These are phyloP conservation scores for Psilocybe cubensis DNA, from an alignment of 768 basidiomycete species.

Conservation along the genomic window DNA sequence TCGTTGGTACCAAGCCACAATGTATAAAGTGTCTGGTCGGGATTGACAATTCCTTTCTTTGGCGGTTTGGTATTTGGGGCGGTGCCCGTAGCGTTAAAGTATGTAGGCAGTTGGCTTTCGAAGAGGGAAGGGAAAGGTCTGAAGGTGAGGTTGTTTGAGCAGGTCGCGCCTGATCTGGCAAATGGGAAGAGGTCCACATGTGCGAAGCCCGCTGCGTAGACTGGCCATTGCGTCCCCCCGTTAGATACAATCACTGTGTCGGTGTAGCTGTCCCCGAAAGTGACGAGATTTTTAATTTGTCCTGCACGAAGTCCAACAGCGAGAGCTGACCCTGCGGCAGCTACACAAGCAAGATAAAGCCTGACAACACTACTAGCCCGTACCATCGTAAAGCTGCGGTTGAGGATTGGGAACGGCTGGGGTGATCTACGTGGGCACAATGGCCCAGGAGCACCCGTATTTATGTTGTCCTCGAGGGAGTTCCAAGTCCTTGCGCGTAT, in stretches of 20 bases:
- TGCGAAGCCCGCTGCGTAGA: constrained; percentile 60
- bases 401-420: too few relatives aligned
- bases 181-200: constrained; percentile 56
- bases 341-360: background rate
- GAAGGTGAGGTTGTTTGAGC: constrained; percentile 63
- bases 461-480: background rate
- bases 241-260: constrained; percentile 48
- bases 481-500: background rate
- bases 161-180: constrained; percentile 66
- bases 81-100: constrained; percentile 33
- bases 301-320: constrained; percentile 21
- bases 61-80: constrained; percentile 40
- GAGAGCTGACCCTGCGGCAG: background rate
- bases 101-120: constrained; percentile 59
- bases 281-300: constrained; percentile 66
- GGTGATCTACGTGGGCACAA: background rate
- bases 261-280: constrained; percentile 71
- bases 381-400: background rate
- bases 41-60: constrained; percentile 35
- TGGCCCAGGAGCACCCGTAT: background rate
- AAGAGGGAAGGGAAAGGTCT: constrained; percentile 62
- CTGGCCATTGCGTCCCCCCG: constrained; percentile 60
- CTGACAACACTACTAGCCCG: background rate
- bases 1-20: constrained; percentile 76
- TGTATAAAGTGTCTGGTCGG: constrained; percentile 59